Evolutionary conservation across 352 stramenopile species (phyloP), one percentile per base, ranked within the genome.

Genomic region (Phytophthora megakarya): DNA sequence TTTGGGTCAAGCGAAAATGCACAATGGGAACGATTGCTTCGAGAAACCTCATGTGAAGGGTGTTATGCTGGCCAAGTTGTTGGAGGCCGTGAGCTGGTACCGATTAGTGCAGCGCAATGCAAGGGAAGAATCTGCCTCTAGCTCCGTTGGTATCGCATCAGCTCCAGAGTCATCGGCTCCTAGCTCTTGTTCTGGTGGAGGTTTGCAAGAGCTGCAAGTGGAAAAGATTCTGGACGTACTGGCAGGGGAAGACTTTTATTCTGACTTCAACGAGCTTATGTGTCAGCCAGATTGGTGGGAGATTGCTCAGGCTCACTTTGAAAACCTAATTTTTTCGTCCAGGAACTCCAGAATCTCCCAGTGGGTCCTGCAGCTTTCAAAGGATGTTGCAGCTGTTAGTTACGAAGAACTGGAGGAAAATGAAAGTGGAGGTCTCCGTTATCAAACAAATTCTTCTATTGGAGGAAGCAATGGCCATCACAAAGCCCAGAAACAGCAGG

Each of bases 71-170:
- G 67, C 65, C 9, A 91, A 91, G 51, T 65, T 95, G 25, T 65
- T 95, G 0, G 85, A 93, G 53, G 87, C 84, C 3, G 87, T 91
- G 35, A 93, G 84, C 60, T 95, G 87, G 85, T 95, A 93, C 46
- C 78, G 87, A 15, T 70, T 93, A 32, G 73, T 93, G n/a, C 84
- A 95, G 59, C 79, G 72, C n/a, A 93, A 92, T 25, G 71, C 82
- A 4, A 70, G 84, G 19, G 78, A 91, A 38, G 77, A 93, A 45
- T 83, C 80, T 1, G 78, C 80, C 0, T 87, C 78, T 1, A 78
- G 64, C 1, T 83, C 76, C 25, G 83, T 90, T 0, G 63, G 72
- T 11, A 33, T 60, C 0, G 42, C 44, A 16, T 69, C 70, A 57
- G 56, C 75, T 22, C 49, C 72, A 7, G 53, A 22, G 38, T 65